Evolutionary conservation across 169 alveolate species (phyloP), one percentile per base, ranked within the genome.

Genomic region (Plasmodium sp.): DNA sequence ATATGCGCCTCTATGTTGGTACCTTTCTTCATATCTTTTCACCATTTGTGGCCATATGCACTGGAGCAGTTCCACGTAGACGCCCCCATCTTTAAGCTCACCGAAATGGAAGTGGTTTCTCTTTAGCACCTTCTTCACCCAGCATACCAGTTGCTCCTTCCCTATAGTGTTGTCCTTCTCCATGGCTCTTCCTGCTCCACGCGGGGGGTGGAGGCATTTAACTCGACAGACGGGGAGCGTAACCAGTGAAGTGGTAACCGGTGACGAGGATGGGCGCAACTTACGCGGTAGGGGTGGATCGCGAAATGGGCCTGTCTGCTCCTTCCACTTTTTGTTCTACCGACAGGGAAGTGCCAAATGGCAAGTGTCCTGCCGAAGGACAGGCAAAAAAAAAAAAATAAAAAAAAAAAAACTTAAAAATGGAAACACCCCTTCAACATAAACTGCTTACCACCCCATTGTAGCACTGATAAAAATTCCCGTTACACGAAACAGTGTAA

Each of bases 11-110:
- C 56, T 36, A 18, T 58, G 41, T 18, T 36, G 6, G 43, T 88
- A 51, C 27, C 41, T 71, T 7, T 45, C 91, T 33, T 43, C 33
- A 31, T 82, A 81, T 45, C 79, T 81, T 51, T 80, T 74, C 93
- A 91, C 33, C 27, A 83, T 83, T 5, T 81, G 62, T 6, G 97
- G 97, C 97, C 97, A 95, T 43, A 95, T 93, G 62, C 33, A 48
- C 22, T 51, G 80, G 54, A 95, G 93, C 7, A 93, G 73, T 2
- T 83, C 75, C 45, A 95, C 86, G 27, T 93, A 81, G 2, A 95
- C 54, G 10, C 41, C 92, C 4, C 97, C 97, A 51, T 51, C 84
- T 36, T 56, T 81, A 48, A 95, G 91, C 34, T 56, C 22, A 12
- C 33, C n/a, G 58, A 95, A 95, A 2, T 75, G n/a, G 27, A 93